Evolutionary conservation across 495 filamentous ascomycete genomes (phyloP).

Genomic region (Usnea hakonensis): DNA sequence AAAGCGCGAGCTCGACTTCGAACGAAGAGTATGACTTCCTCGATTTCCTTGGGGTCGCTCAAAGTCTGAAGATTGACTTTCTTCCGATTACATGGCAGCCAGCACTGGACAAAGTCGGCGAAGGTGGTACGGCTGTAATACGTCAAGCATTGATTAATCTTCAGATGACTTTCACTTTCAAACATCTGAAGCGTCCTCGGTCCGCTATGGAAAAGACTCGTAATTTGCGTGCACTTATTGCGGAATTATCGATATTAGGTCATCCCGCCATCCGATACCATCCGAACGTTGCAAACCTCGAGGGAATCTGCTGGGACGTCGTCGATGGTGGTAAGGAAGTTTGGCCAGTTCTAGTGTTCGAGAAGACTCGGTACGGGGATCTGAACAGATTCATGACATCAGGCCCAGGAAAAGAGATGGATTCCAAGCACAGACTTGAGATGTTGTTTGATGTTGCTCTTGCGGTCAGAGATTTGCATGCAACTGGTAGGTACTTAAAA

Average conservation of each 20-base stretch:
- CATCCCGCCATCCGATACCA: conserved; percentile 16
- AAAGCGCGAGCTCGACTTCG: conserved; percentile 5
- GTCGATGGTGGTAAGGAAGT: conserved; percentile 6
- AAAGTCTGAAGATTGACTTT: conserved; percentile 16
- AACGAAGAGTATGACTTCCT: conserved; percentile 15
- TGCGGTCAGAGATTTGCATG: conserved; percentile 21
- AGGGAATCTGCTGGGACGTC: conserved; percentile 24
- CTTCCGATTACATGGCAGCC: conserved; percentile 21
- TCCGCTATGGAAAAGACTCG: not conserved
- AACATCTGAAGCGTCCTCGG: conserved; percentile 5
- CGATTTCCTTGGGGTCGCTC: conserved; percentile 14
- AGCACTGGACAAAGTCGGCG: conserved; percentile 9
- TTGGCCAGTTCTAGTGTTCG: conserved; percentile 24
- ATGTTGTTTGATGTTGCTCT: conserved; percentile 17
- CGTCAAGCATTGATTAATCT: conserved; percentile 12
- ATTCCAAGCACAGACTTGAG: conserved; percentile 13
- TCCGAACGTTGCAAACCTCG: conserved; percentile 15
- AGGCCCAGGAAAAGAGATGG: conserved; percentile 7
- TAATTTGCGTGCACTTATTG: conserved; percentile 1
- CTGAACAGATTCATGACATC: conserved; percentile 16
- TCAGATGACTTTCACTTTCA: conserved; percentile 22
- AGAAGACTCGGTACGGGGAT: conserved; percentile 22
- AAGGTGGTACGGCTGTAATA: conserved; percentile 16
- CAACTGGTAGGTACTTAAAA: conserved; percentile 16
- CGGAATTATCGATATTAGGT: not conserved